phyloP scores from a whole-genome alignment of 495 filamentous ascomycete genomes.

The Achaetomiella virescens region DNA sequence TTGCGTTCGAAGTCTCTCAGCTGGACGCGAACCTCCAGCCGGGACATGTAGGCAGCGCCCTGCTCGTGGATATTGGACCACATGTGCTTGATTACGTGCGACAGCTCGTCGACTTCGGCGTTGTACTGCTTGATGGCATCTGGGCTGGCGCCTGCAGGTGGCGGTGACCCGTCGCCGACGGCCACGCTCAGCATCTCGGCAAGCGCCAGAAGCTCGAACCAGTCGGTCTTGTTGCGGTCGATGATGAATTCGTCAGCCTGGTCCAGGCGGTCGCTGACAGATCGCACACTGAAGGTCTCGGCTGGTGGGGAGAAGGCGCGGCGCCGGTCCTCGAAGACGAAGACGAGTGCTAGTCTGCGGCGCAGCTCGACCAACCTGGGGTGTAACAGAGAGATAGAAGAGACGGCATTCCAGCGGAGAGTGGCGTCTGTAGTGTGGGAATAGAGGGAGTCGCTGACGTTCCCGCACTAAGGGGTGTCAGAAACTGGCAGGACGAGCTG shows the following conservation, averaged over 20 bases:
- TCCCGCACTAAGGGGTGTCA: constrained; percentile 40
- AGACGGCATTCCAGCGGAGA: constrained; percentile 46
- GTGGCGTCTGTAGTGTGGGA: constrained; percentile 42
- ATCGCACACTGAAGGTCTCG: constrained; percentile 44
- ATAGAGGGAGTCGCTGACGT: constrained; percentile 49
- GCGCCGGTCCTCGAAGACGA: constrained; percentile 51
- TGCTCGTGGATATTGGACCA: constrained; percentile 67
- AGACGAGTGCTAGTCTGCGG: constrained; percentile 66
- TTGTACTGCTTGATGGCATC: constrained; percentile 54
- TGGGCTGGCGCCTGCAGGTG: constrained; percentile 24
- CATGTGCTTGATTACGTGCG: constrained; percentile 55
- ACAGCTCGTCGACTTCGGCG: constrained; percentile 58
- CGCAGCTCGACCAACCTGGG: constrained; percentile 55
- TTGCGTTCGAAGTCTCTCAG: constrained; percentile 67
- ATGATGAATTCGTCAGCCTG: constrained; percentile 34
- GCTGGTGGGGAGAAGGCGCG: constrained; percentile 41
- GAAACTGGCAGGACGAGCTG: neutral
- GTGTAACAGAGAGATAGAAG: constrained; percentile 53
- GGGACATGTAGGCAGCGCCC: constrained; percentile 62
- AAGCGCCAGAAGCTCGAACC: constrained; percentile 55
- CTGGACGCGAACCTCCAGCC: constrained; percentile 65
- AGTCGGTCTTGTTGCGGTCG: constrained; percentile 52
- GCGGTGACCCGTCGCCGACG: constrained; percentile 54
- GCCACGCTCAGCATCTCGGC: constrained; percentile 64
- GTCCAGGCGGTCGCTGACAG: constrained; percentile 48